Percentiles rank a stretch among this genome's conserved stretches.
phyloP scores from a whole-genome alignment of 805 yeast genomes.

The Ogataea pilisensis region DNA sequence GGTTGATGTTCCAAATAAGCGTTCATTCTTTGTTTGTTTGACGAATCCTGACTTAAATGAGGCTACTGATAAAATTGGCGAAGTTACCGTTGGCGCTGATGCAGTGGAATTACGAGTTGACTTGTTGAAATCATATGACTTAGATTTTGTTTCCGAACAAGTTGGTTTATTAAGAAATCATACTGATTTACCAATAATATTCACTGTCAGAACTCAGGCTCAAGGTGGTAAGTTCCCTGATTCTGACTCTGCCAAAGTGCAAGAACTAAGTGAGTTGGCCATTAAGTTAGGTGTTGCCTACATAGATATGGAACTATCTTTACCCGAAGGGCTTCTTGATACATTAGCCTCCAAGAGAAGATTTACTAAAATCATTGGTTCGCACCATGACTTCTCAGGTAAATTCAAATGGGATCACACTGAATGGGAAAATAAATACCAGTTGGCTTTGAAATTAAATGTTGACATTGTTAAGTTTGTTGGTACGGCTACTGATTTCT shows the following conservation, averaged over 20 bases:
- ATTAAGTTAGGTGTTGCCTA: slow-evolving; percentile 75
- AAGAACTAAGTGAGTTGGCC: slow-evolving; percentile 53
- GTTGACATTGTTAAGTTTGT: slow-evolving; percentile 81
- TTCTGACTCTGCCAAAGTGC: slow-evolving; percentile 42
- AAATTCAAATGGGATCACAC: slow-evolving; percentile 57
- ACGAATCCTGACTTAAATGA: slow-evolving; percentile 58
- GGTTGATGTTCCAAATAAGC: slow-evolving; percentile 36
- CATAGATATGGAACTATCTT: slow-evolving; percentile 74
- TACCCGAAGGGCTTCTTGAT: slow-evolving; percentile 53
- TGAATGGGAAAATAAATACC: slow-evolving; percentile 73
- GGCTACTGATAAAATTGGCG: slow-evolving; percentile 42
- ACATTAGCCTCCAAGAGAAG: slow-evolving; percentile 49
- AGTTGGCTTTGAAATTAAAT: slow-evolving; percentile 58
- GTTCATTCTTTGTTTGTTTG: slow-evolving; percentile 71
- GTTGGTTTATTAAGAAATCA: slow-evolving; percentile 63
- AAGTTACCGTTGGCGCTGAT: slow-evolving; percentile 61
- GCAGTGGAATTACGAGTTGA: slow-evolving; percentile 87
- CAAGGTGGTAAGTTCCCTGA: slow-evolving; percentile 87
- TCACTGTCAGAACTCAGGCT: slow-evolving; percentile 68
- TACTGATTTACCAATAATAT: slow-evolving; percentile 69
- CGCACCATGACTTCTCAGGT: slow-evolving; percentile 75
- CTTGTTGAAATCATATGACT: slow-evolving; percentile 46
- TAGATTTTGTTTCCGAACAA: slow-evolving; percentile 66
- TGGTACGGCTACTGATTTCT: slow-evolving; percentile 61
- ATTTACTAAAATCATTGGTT: slow-evolving; percentile 71